Evolutionary conservation across 495 filamentous ascomycete genomes (phyloP).

Genomic region (Physcia stellaris): DNA sequence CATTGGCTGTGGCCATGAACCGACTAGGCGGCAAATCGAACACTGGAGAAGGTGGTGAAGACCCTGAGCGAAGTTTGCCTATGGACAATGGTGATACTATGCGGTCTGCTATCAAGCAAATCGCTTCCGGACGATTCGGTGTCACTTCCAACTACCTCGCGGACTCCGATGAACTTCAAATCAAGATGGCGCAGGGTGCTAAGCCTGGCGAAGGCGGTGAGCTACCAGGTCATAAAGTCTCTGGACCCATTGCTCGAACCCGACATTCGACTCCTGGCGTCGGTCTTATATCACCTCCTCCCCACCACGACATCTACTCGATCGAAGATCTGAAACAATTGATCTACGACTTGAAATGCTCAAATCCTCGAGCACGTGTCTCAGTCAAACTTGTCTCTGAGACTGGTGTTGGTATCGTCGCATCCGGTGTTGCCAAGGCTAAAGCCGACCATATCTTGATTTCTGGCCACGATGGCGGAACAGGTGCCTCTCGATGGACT

Average conservation of each 20-base stretch:
- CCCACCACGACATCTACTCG: conserved; percentile 98
- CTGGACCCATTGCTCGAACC: conserved; percentile 88
- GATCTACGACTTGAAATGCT: conserved; percentile 97
- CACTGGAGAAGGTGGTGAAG: conserved; percentile 97
- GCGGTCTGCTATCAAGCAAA: conserved; percentile 97
- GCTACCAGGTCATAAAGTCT: conserved; percentile 95
- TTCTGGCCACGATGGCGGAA: conserved; percentile 95
- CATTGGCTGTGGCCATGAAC: conserved; percentile 96
- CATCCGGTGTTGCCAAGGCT: conserved; percentile 95
- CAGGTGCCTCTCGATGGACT: conserved; percentile 96
- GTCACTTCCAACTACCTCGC: conserved; percentile 98
- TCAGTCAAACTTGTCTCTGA: conserved; percentile 98
- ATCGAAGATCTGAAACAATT: conserved; percentile 99
- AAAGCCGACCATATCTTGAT: conserved; percentile 98
- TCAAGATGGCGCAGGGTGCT: conserved; percentile 99
- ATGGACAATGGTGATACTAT: conserved; percentile 95
- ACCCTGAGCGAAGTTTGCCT: conserved; percentile 76
- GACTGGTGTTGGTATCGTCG: conserved; percentile 95
- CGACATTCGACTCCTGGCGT: conserved; percentile 98
- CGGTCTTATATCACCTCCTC: conserved; percentile 94
- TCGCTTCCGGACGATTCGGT: conserved; percentile 94
- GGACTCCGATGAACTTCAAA: conserved; percentile 95
- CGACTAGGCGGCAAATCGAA: conserved; percentile 96
- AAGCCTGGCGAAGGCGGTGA: conserved; percentile 99
- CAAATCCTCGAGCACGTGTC: conserved; percentile 86